Base-by-base conservation (phyloP, 352 stramenopile species). In the Globisporangium apiculatum region DNA sequence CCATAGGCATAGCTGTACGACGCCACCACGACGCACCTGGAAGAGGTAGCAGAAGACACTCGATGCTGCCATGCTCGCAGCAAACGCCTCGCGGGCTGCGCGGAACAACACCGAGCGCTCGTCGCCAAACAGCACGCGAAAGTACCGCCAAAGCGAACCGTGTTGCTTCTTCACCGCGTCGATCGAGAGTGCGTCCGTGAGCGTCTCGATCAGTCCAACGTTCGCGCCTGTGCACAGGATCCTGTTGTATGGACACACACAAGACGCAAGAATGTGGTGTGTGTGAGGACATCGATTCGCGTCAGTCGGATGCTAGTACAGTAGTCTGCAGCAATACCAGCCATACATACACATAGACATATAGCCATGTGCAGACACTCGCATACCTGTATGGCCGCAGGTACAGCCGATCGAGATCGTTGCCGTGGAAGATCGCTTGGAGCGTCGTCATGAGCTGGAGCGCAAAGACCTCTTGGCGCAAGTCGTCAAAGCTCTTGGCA, bases 1-100 rank as follows among this genome's bases (percentile, higher is more conserved):
- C 24, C 24, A 31, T 31, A 31, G 24, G 1, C 24, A 31, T 31
- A 31, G 24, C 24, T 31, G 24, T 31, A 31, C 24, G 24, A 31
- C 24, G 24, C 24, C 24, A 31, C 24, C 24, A 31, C 24, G 24
- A 42, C 38, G 5, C 15, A 61, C 60, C 48, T 94, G 86, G 42
- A 98, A 77, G 10, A 99, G 65, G 65, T 98, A 98, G 48, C 75
- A 94, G 40, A 97, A 89, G 10, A 99, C 69, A 14, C 83, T 96
- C 68, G 98, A 98, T 18, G 81, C 94, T 2, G 90, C 94, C 52
- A 98, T 72, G 60, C 79, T 96, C 31, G 73, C 67, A 57, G 95
- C 80, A 58, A 98, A 98, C 42, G 96, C 96, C 12, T 69, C 64
- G 51, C 95, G 89, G 7, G 94, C 94, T 4, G 66, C 62, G 36